phyloP scores from a whole-genome alignment of 345 rosid genomes.

The Eucalyptus grandis region DNA sequence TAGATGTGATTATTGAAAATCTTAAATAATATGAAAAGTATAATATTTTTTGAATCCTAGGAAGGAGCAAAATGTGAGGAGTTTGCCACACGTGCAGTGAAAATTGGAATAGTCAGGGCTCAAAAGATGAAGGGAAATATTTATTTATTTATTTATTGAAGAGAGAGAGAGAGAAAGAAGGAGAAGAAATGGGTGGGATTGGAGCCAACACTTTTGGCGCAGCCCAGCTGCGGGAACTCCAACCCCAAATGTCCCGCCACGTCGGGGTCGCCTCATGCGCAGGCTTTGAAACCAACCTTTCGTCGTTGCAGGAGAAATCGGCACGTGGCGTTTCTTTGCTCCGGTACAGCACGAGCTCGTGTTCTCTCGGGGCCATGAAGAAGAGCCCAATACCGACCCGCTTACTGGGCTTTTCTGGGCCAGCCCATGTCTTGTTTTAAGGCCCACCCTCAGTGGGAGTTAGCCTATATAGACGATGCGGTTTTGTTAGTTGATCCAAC shows the following conservation, averaged over 20 bases:
- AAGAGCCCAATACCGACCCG: neutral
- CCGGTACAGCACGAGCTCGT: neutral
- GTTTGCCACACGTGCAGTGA: too few species aligned
- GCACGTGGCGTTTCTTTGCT: neutral
- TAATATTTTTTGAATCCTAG: too few species aligned
- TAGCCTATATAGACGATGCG: neutral
- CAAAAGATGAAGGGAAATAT: too few species aligned
- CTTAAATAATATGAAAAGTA: too few species aligned
- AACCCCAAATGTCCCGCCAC: neutral
- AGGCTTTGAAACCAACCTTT: neutral
- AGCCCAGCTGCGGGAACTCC: too few species aligned
- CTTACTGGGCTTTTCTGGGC: neutral
- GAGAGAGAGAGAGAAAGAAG: neutral
- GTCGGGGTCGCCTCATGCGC: neutral
- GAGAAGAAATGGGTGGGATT: neutral
- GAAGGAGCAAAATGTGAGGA: too few species aligned
- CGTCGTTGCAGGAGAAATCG: neutral
- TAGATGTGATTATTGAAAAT: fast-evolving
- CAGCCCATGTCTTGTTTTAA: neutral
- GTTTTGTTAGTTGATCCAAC: neutral
- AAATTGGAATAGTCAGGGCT: neutral
- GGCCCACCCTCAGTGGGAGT: neutral
- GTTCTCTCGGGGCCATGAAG: neutral
- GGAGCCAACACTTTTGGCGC: too few species aligned
- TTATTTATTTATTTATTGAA: too few species aligned